Base-by-base conservation (phyloP, 2,329 filamentous ascomycete species). In the Pseudogymnoascus sp. region DNA sequence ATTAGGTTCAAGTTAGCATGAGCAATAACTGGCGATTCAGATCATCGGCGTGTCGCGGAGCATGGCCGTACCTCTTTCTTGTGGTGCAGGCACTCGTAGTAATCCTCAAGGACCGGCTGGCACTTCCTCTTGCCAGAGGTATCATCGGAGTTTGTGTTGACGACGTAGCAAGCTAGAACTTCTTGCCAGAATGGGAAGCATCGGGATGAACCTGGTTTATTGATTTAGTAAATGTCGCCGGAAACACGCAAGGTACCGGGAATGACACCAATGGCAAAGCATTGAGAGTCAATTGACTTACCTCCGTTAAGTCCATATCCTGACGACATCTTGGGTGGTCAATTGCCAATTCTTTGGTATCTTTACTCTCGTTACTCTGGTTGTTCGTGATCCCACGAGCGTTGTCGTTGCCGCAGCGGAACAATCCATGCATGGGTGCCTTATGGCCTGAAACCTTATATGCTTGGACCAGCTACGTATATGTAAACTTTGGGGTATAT, bases 111-210 rank as follows among this genome's bases (percentile, higher is more conserved):
- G 4, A 86, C 84, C 13, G 89, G 87, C 15, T 82, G 79, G 75
- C 95, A 99, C 79, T 96, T 96, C 76, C 87, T 88, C 80, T 92
- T 94, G 69, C 90, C 90, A 13, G 86, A 84, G 68, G 85, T 81
- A 72, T 92, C 88, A 62, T 93, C 89, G 67, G 88, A 80, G 67
- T 82, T 84, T 62, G 91, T 91, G 80, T 97, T 97, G 74, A 96
- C 87, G 65, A 97, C 92, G 77, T 99, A 99, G 85, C 94, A 99
- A 72, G 92, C 92, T 74, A 99, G 89, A 68, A 97, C 87, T 79
- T 99, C 94, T 80, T 99, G 94, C 94, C 94, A 99, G 85, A 97
- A 99, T 74, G 92, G 90, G 81, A 96, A 97, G 86, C 94, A 99
- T 77, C 93, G 90, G 69, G 79, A 80, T 65, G 83, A 81, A 71